These are phyloP conservation scores for Fusarium keratoplasticum DNA, from an alignment of 2,329 filamentous ascomycete genomes.

Conservation along the genomic window DNA sequence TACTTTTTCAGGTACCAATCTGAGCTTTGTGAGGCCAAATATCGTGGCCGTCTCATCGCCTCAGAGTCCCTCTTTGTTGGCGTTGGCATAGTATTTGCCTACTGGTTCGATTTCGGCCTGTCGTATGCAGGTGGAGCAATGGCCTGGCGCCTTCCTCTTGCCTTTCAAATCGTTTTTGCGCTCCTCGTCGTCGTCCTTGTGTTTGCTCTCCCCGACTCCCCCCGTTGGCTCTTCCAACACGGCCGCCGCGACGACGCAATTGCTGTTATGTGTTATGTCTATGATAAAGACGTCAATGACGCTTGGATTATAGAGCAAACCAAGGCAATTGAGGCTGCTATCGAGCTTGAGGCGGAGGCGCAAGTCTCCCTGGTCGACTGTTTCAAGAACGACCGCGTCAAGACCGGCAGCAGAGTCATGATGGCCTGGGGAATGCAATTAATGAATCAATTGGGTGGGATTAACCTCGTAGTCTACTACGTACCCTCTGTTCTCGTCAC, in stretches of 20 bases:
- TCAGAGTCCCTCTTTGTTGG: slow-evolving; percentile 56
- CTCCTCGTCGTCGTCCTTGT: slow-evolving; percentile 48
- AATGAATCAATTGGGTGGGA: slow-evolving; percentile 59
- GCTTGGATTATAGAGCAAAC: slow-evolving; percentile 50
- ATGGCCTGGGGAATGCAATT: slow-evolving; percentile 36
- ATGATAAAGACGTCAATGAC: slow-evolving; percentile 52
- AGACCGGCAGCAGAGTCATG: slow-evolving; percentile 28
- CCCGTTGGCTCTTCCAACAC: slow-evolving; percentile 54
- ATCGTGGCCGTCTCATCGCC: slow-evolving; percentile 64
- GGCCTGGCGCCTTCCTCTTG: slow-evolving; percentile 43
- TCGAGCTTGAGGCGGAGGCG: slow-evolving; percentile 50
- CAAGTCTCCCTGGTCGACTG: slow-evolving; percentile 15
- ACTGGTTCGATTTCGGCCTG: slow-evolving; percentile 56
- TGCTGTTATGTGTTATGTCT: slow-evolving; percentile 52
- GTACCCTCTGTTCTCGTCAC: slow-evolving; percentile 45
- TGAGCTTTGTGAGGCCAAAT: slow-evolving; percentile 54
- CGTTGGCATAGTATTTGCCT: slow-evolving; percentile 51
- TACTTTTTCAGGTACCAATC: slow-evolving; percentile 33
- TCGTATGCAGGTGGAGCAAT: slow-evolving; percentile 44
- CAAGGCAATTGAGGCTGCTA: slow-evolving; percentile 54
- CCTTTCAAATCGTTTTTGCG: slow-evolving; percentile 51
- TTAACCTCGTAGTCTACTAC: slow-evolving; percentile 58
- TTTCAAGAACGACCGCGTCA: slow-evolving; percentile 31
- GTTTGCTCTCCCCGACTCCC: slow-evolving; percentile 54
- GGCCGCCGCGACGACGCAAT: slow-evolving; percentile 51